These are phyloP conservation scores for Exophiala dermatitidis DNA, from an alignment of 2,329 filamentous ascomycete species.

Conservation along the genomic window DNA sequence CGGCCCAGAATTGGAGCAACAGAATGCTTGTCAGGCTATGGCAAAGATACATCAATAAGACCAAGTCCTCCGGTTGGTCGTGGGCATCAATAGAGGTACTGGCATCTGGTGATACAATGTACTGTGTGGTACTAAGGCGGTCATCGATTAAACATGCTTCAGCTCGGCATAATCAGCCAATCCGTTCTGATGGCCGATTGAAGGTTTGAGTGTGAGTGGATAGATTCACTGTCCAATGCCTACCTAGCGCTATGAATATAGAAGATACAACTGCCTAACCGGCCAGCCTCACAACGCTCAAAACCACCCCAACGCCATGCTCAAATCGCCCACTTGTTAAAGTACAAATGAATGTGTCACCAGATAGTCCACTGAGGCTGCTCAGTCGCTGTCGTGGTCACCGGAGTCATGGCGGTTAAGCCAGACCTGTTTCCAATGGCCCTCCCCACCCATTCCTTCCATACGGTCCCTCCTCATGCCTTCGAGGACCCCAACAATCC, in stretches of 20 bases:
- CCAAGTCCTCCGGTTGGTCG: no score
- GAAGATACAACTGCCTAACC: background rate
- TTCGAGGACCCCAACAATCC: constrained; percentile 62
- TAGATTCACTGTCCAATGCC: constrained; percentile 1
- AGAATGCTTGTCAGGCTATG: no score
- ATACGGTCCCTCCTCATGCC: constrained; percentile 56
- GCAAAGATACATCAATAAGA: no score
- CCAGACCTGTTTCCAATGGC: constrained; percentile 40
- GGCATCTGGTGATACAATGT: no score
- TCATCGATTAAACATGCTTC: constrained; percentile 4
- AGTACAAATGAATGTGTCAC: constrained; percentile 10
- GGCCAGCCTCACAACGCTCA: background rate
- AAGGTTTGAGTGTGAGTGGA: constrained; percentile 5
- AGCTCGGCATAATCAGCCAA: constrained; percentile 18
- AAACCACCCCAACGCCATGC: constrained; percentile 20
- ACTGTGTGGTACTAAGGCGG: no score
- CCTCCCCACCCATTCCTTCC: constrained; percentile 37
- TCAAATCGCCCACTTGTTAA: constrained; percentile 15
- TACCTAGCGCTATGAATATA: constrained; percentile 1
- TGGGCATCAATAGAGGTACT: no score
- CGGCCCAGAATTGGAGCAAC: no score
- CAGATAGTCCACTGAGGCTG: constrained; percentile 12
- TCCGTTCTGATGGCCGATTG: no score
- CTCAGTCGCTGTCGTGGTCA: constrained; percentile 9
- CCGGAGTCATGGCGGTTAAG: constrained; percentile 29